phyloP scores from a whole-genome alignment of 208 protist species.

The Naegleria gruberi region DNA sequence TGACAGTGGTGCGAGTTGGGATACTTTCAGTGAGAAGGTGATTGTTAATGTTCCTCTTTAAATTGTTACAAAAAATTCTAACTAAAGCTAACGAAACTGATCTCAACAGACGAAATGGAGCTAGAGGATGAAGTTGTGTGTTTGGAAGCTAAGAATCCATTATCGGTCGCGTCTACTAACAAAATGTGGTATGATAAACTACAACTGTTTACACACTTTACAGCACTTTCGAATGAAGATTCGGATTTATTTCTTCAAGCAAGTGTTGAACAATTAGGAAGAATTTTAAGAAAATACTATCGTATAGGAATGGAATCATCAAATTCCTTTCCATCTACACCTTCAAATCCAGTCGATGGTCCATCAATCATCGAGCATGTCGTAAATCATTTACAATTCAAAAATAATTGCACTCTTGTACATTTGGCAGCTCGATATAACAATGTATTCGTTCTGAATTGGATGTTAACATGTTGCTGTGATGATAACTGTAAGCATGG shows the following conservation, averaged over 20 bases:
- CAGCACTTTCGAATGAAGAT: neutral
- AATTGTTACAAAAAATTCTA: no score
- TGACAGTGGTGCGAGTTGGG: no score
- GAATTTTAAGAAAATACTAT: neutral
- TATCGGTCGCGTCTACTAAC: no score
- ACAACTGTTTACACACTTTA: no score
- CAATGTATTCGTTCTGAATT: neutral
- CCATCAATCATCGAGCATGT: neutral
- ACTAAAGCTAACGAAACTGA: no score
- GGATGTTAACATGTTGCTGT: neutral
- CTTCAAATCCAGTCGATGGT: neutral
- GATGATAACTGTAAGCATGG: neutral
- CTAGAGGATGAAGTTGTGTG: no score
- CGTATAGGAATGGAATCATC: neutral
- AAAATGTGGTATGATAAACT: no score
- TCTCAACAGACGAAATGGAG: no score
- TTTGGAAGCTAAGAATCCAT: no score
- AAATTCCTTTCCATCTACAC: neutral
- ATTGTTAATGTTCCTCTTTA: no score
- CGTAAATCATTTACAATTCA: neutral
- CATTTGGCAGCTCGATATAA: neutral
- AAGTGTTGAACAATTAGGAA: neutral
- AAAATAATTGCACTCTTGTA: neutral
- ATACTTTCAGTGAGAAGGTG: no score
- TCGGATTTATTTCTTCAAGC: neutral